These are phyloP conservation scores for Penicillium lividum DNA, from an alignment of 495 filamentous ascomycete genomes.

Conservation along the genomic window DNA sequence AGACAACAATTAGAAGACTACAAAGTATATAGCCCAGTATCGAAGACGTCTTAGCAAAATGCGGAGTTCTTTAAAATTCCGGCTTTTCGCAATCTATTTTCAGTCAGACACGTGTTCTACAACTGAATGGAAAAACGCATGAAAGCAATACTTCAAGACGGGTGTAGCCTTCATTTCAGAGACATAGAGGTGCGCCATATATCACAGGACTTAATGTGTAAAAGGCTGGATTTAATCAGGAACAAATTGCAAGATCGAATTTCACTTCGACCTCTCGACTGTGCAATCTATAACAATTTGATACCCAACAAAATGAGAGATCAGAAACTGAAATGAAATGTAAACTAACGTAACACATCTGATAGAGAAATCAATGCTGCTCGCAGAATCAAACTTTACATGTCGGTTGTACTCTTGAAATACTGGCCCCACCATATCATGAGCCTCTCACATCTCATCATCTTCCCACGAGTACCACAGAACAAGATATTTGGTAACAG, in stretches of 20 bases:
- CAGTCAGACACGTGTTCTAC: background rate
- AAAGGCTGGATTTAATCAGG: background rate
- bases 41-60: background rate
- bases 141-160: background rate
- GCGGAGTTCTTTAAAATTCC: background rate
- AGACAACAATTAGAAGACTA: background rate
- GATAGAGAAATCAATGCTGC: background rate
- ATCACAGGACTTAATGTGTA: background rate
- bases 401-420: background rate
- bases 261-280: no score
- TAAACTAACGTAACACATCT: no score
- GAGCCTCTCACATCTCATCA: background rate
- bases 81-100: background rate
- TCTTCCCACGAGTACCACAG: background rate
- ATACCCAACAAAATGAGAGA: no score
- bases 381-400: background rate
- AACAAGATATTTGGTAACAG: background rate
- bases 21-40: background rate
- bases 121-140: background rate
- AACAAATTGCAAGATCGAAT: background rate
- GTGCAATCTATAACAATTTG: background rate
- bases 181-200: background rate
- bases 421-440: background rate
- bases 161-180: no score
- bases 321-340: no score